Percentiles rank a stretch among this genome's conserved stretches.
phyloP scores from a whole-genome alignment of 2,329 filamentous ascomycete species.

The Sarocladium brachiariae region DNA sequence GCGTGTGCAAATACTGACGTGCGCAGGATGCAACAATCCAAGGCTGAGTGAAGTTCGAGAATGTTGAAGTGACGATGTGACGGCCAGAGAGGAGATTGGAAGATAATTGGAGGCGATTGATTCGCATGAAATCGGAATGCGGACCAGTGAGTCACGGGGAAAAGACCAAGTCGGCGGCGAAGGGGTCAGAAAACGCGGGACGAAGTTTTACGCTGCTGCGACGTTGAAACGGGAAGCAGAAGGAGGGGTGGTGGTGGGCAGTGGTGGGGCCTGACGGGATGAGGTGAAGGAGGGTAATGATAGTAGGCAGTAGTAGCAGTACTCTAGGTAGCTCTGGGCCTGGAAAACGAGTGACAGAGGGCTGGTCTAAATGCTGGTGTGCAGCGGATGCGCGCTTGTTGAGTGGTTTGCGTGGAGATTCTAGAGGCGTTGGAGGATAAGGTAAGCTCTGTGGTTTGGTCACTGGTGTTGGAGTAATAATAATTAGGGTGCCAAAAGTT shows the following conservation, averaged over 20 bases:
- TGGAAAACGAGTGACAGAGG: constrained; percentile 1
- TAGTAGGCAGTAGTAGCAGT: too few species aligned
- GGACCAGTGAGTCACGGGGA: constrained; percentile 7
- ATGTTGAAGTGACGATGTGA: background rate
- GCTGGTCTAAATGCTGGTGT: background rate
- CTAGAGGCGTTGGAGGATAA: background rate
- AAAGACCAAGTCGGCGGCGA: background rate
- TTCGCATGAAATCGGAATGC: constrained; percentile 7
- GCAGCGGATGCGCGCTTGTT: constrained; percentile 2
- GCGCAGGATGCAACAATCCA: background rate
- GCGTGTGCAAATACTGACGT: constrained; percentile 4
- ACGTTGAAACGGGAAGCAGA: constrained; percentile 2
- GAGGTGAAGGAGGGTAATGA: background rate
- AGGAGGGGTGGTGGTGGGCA: constrained; percentile 3
- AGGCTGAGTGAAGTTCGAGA: background rate
- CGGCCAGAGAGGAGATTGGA: background rate
- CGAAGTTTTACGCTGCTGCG: constrained; percentile 5
- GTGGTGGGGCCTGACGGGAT: constrained; percentile 8
- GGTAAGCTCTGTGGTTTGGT: too few species aligned
- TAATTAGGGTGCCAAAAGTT: background rate
- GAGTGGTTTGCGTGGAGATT: constrained; percentile 7
- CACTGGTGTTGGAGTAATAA: constrained; percentile 1
- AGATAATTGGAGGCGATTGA: constrained; percentile 3
- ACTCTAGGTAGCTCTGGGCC: constrained; percentile 3
- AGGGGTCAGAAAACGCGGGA: constrained; percentile 5